These are phyloP conservation scores for Colletotrichum falcatum DNA, from an alignment of 2,329 filamentous ascomycete genomes.

Conservation along the genomic window DNA sequence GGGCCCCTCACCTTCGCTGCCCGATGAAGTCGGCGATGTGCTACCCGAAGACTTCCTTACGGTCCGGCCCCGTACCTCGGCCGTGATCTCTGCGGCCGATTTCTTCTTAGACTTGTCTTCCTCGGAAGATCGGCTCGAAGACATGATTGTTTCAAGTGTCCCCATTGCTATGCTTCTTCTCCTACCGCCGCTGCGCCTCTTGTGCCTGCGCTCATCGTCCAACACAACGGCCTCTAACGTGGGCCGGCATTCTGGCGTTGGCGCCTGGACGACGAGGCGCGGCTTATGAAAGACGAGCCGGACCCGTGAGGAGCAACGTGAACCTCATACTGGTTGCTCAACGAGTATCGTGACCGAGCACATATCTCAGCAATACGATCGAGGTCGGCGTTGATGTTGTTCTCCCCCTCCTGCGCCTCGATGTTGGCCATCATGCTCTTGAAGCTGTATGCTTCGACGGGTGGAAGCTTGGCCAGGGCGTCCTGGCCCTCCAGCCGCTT, in stretches of 20 bases:
- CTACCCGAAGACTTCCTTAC: slow-evolving; percentile 51
- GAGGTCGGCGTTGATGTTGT: slow-evolving; percentile 67
- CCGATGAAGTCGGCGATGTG: slow-evolving; percentile 49
- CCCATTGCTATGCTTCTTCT: slow-evolving; percentile 68
- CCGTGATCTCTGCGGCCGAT: slow-evolving; percentile 66
- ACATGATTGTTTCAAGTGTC: slow-evolving; percentile 75
- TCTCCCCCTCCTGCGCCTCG: slow-evolving; percentile 55
- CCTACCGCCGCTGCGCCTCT: slow-evolving; percentile 56
- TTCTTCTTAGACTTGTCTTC: slow-evolving; percentile 72
- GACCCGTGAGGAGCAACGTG: slow-evolving; percentile 73
- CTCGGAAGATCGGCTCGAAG: slow-evolving; percentile 72
- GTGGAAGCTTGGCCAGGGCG: slow-evolving; percentile 63
- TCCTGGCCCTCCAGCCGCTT: slow-evolving; percentile 47
- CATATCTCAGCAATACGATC: slow-evolving; percentile 77
- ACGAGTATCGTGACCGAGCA: slow-evolving; percentile 71
- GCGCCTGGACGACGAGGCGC: slow-evolving; percentile 46
- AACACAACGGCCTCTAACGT: slow-evolving; percentile 69
- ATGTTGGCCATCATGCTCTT: slow-evolving; percentile 72
- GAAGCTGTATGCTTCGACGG: slow-evolving; percentile 73
- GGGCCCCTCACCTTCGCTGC: slow-evolving; percentile 47
- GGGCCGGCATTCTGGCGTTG: slow-evolving; percentile 54
- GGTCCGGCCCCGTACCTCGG: slow-evolving; percentile 64
- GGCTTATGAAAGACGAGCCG: slow-evolving; percentile 60
- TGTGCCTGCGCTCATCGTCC: slow-evolving; percentile 64
- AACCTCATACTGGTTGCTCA: slow-evolving; percentile 76